Base-by-base conservation (phyloP, 768 basidiomycete species). In the Mycena venus region DNA sequence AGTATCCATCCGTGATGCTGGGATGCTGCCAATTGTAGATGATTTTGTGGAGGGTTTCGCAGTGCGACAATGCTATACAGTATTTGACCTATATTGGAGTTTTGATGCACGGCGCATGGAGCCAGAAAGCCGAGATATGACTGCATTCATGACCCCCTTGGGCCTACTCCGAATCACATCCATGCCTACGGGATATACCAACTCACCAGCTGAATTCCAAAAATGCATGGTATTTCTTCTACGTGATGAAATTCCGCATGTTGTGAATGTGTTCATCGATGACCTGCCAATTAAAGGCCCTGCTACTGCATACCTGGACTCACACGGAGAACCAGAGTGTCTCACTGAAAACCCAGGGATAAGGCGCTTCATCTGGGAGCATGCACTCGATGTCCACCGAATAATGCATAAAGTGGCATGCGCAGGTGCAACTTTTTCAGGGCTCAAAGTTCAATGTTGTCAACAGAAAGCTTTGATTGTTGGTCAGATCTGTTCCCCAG, bases 301-400 rank as follows among this genome's bases (percentile, higher is more conserved):
- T 0, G 38, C 38, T 0, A 78, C 81, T 0, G 25, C 59, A 1
- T 84, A 85, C 47, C 78, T 71, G 4, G 40, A 73, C 0, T 2
- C 8, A 3, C 74, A 82, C 19, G 80, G 83, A 0, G 21, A 47
- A 0, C 77, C 78, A 0, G 78, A 78, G 40, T 29, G 49, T 14
- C 32, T 79, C 0, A 19, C 44, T 17, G 78, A 79, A 25, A 80
- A 81, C 55, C 64, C 78, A 40, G 75, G 66, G 23, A 81, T 81
- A 38, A 58, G 77, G 8, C 56, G 77, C 0, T 87, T 87, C 38
- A 80, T 88, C 4, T 87, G 82, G 79, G 83, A 87, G 60, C 82
- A 86, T 67, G 79, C 81, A 1, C 8, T 40, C 0, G 77, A 81
- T 60, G 58, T 84, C 17, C 79, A 86, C 42, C 59, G 78, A 0